These are phyloP conservation scores for Venturia oleaginea DNA, from an alignment of 2,329 filamentous ascomycete genomes.

Conservation along the genomic window DNA sequence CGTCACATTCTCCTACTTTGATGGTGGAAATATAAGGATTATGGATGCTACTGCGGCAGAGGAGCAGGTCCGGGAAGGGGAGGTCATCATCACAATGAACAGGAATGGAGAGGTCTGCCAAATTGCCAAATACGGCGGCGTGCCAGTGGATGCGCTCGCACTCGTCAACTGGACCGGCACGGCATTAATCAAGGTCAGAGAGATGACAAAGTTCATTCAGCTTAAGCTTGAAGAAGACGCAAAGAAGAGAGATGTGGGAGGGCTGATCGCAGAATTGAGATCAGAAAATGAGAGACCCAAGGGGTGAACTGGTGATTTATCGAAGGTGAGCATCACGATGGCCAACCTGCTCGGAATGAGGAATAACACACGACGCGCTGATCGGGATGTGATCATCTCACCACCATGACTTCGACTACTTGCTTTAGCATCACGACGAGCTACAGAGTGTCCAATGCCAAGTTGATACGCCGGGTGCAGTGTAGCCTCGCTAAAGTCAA, in stretches of 20 bases:
- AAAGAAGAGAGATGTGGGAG: conserved; percentile 68
- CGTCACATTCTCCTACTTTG: conserved; percentile 79
- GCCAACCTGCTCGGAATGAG: neutral
- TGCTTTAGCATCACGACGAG: neutral
- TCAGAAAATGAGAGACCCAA: conserved; percentile 63
- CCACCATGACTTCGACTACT: neutral
- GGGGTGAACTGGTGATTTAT: neutral
- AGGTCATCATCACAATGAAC: conserved; percentile 78
- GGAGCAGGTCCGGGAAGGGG: conserved; percentile 65
- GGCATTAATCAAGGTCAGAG: conserved; percentile 71
- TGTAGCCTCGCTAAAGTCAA: neutral
- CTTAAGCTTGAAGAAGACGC: conserved; percentile 66
- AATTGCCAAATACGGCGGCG: conserved; percentile 81
- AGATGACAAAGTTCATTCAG: conserved; percentile 66
- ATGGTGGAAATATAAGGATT: conserved; percentile 60
- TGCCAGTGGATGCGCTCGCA: conserved; percentile 67
- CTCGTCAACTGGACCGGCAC: conserved; percentile 67
- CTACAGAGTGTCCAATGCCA: neutral
- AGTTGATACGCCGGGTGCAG: neutral
- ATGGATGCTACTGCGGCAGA: conserved; percentile 66
- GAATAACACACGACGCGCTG: neutral
- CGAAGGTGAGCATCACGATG: neutral
- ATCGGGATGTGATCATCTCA: neutral
- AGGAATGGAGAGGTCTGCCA: conserved; percentile 85
- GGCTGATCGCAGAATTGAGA: conserved; percentile 69